Base-by-base conservation (phyloP, 352 stramenopile species). In the Pythium aquatile region DNA sequence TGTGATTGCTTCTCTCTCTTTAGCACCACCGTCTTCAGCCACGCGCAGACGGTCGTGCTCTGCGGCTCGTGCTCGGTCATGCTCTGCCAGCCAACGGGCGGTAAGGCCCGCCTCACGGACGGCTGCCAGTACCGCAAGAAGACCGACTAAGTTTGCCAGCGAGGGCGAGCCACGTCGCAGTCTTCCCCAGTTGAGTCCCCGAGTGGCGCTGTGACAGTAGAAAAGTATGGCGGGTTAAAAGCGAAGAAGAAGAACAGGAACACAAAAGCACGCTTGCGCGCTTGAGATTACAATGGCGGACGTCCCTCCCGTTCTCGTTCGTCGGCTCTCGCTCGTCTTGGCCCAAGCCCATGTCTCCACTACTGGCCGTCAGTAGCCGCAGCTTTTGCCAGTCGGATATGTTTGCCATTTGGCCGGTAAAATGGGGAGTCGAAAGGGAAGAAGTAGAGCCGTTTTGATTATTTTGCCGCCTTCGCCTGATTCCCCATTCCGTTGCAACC, bases 41-140 rank as follows among this genome's bases (percentile, higher is more conserved):
- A 99, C 78, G 97, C 97, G 62, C 97, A 99, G 88, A 98, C 95
- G 51, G 96, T 99, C 61, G 97, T 99, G 58, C 77, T 99, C 47
- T 99, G 97, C 76, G 94, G 93, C 67, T 87, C 73, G 69, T 99
- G 97, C 90, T 98, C 97, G 68, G 96, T 98, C 62, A 98, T 99
- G 85, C 88, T 99, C 61, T 99, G 97, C 92, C 93, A 99, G 86
- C 97, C 97, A 52, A 99, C 97, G 54, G 97, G 97, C 61, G 97
- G 97, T 70, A 99, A 98, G 81, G 96, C 96, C 66, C 88, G 94
- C 73, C 90, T 99, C 37, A 99, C 97, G 53, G 97, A 99, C 80
- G 97, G 97, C 87, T 99, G 97, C 93, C 97, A 97, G 74, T 99
- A 99, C 96, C 91, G 97, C 87, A 99, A 98, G 89, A 99, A 99